These are phyloP conservation scores for Colletotrichum sp. DNA, from an alignment of 2,329 filamentous ascomycete species.

Conservation along the genomic window DNA sequence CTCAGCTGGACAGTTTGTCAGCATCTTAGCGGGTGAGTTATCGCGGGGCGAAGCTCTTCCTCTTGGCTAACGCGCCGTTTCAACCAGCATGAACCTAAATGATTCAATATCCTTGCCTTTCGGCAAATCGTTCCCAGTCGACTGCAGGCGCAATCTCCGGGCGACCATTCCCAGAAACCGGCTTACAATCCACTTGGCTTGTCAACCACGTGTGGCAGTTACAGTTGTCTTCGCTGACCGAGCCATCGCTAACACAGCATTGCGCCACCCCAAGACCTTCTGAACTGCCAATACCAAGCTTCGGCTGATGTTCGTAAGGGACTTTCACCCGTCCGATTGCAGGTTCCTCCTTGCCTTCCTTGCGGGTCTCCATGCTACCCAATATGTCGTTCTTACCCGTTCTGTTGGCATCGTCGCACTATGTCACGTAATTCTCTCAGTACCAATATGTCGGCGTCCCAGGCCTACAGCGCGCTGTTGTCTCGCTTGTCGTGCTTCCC, in stretches of 20 bases:
- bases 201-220: background rate
- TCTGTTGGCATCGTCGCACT: background rate
- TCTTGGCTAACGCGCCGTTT: background rate
- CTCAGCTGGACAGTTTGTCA: background rate
- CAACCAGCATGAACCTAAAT: background rate
- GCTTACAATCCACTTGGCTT: background rate
- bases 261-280: background rate
- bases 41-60: background rate
- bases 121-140: background rate
- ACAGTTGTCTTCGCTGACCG: background rate
- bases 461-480: background rate
- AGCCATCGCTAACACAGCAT: slow-evolving; percentile 4
- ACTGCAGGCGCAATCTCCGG: background rate
- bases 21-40: background rate
- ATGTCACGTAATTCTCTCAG: background rate
- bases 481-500: background rate
- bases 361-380: background rate
- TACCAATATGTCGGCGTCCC: background rate
- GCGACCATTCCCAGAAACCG: background rate
- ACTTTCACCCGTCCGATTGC: background rate
- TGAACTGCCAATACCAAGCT: background rate
- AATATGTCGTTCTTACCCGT: background rate
- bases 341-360: background rate
- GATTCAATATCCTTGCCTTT: slow-evolving; percentile 7
- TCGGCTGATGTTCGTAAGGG: background rate